phyloP scores from a whole-genome alignment of 1,284 basidiomycete species.

The Thecaphora thlaspeos region DNA sequence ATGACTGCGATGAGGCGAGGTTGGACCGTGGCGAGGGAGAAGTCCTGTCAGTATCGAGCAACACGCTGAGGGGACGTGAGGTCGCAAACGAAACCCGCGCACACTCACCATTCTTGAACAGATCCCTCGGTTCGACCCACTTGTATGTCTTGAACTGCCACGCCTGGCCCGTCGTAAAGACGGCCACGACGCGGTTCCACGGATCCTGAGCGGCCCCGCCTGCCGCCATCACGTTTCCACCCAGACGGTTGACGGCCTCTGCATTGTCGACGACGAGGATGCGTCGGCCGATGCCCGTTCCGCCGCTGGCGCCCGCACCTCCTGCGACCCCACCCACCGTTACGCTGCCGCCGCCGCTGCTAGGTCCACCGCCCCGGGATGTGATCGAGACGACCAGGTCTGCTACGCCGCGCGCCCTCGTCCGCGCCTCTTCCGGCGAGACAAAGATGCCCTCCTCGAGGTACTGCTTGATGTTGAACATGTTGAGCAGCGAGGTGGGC shows the following conservation, averaged over 20 bases:
- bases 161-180: constrained; percentile 93
- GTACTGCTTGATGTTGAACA: constrained; percentile 95
- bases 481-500: constrained; percentile 89
- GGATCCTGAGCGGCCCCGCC: constrained; percentile 30
- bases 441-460: constrained; percentile 81
- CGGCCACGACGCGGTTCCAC: constrained; percentile 85
- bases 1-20: constrained; percentile 26
- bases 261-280: constrained; percentile 83
- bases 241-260: constrained; percentile 87
- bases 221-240: constrained; percentile 56
- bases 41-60: too few relatives aligned
- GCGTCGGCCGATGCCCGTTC: constrained; percentile 60
- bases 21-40: neutral
- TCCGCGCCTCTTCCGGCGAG: constrained; percentile 43
- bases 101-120: constrained; percentile 83
- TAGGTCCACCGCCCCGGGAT: constrained; percentile 23
- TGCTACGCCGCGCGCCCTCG: constrained; percentile 42
- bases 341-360: neutral
- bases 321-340: too few relatives aligned
- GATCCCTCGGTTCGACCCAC: constrained; percentile 84
- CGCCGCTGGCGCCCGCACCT: constrained; percentile 1
- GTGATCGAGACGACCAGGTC: constrained; percentile 48
- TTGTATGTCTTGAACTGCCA: constrained; percentile 98
- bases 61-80: too few relatives aligned
- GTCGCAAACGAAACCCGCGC: too few relatives aligned